Evolutionary conservation across 305 asterid species (phyloP), one percentile per base, ranked within the genome.

Genomic region (Fraxinus baroniana): DNA sequence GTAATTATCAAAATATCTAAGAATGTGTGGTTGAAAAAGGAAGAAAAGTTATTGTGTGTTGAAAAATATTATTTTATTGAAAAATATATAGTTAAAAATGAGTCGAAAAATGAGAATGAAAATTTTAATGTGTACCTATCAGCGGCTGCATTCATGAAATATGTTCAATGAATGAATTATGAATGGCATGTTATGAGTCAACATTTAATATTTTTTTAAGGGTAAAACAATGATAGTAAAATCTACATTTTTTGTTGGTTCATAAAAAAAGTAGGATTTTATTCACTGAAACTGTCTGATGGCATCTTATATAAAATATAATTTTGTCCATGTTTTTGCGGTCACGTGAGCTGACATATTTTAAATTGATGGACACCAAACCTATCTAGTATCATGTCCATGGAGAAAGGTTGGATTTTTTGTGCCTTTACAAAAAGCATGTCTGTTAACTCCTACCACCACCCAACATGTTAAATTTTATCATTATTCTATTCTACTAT

Each of bases 391-490:
- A 68, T 46, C 83, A 77, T 83, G 83, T 73, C 78, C 33, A 74
- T 26, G 13, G 75, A 44, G 78, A 35, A 84, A 82, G 41, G 81
- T 55, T 44, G 33, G 79, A 76, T 62, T 79, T 44, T 46, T 49
- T 49, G 17, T 49, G 7, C 82, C 86, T 89, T 87, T 84, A 66
- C 83, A 10, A 74, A 87, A 89, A 85, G 91, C 85, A 76, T 55
- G 37, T 9, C 81, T n/a, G 20, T 80, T 77, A 82, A 73, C 85
- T 79, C 83, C 77, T 64, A 68, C 83, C 75, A 68, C 9, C 13
- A 64, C 49, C 18, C 85, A 70, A 80, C 85, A 84, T 83, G 82
- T 33, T 55, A 71, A 12, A 39, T 33, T 49, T 55, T 80, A 10
- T 71, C 79, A 87, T 80, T 84, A 85, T 83, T 36, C 10, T 66